A percentile compares a stretch with the other conserved stretches of the same genome.
Evolutionary conservation across 2,329 filamentous ascomycete genomes (phyloP).

Genomic region (Metarhizium brunneum): DNA sequence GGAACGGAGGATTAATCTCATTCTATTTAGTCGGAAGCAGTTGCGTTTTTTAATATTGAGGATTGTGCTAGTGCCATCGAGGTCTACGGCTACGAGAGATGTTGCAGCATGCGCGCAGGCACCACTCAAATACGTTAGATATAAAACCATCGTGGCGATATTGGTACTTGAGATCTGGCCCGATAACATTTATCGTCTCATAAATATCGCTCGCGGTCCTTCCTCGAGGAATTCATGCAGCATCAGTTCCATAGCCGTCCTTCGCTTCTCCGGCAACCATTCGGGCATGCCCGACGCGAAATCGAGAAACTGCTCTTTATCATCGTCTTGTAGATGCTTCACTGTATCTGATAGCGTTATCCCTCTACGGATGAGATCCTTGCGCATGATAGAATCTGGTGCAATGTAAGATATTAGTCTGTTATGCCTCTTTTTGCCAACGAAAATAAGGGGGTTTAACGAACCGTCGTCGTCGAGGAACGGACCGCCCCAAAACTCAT

Average conservation of each 20-base stretch:
- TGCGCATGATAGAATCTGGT: constrained; percentile 6
- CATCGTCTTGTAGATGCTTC: constrained; percentile 11
- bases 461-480: constrained; percentile 11
- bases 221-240: constrained; percentile 13
- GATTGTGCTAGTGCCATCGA: too few species aligned
- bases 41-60: too few species aligned
- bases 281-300: constrained; percentile 15
- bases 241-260: constrained; percentile 14
- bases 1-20: too few species aligned
- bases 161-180: too few species aligned
- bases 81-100: too few species aligned
- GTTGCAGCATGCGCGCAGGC: too few species aligned
- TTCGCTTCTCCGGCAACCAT: constrained; percentile 16
- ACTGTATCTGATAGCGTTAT: constrained; percentile 8
- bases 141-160: too few species aligned
- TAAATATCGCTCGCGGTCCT: too few species aligned
- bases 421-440: not conserved
- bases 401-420: not conserved
- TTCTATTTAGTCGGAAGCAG: too few species aligned
- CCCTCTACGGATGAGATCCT: constrained; percentile 5
- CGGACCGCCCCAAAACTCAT: constrained; percentile 13
- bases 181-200: too few species aligned
- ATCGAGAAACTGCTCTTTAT: constrained; percentile 14
- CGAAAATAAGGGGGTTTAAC: not conserved
- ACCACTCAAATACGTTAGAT: too few species aligned